Evolutionary conservation across 345 rosid species (phyloP), one percentile per base, ranked within the genome.

Genomic region (Eucalyptus sp.): DNA sequence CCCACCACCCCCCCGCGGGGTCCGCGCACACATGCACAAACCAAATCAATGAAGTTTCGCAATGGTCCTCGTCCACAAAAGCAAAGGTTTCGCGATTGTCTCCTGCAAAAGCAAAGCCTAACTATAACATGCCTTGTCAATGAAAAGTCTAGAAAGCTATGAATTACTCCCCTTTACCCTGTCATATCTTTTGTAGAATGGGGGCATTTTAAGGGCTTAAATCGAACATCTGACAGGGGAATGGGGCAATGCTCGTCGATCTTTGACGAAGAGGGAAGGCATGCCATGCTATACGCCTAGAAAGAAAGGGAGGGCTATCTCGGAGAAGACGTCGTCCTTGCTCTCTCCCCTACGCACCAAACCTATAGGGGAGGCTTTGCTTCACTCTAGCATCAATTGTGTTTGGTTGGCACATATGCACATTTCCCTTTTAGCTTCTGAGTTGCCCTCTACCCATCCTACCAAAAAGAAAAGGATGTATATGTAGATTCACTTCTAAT

Each of bases 1-100:
- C n/a, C n/a, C n/a, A n/a, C n/a, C n/a, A n/a, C n/a, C 24, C 1
- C 25, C 2, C 58, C 25, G 0, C 37, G 3, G 37, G 11, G 62
- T 56, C 62, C 60, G 27, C 62, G 62, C 0, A 24, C 29, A 0
- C 62, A 56, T 56, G 13, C 62, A 10, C 62, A 56, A 2, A 27
- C 31, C 68, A 62, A 62, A 29, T 62, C 31, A 62, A 13, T 29
- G 68, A 60, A 60, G 68, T 60, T 62, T 13, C 62, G 16, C 0
- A 29, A 62, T 62, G 68, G 16, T 62, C 7, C 68, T 62, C 68
- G 0, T 62, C 68, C 68, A 29, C 68, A 12, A 29, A 62, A 29
- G 33, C 68, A 1, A 62, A 62, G 68, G 17, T 29, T 60, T 60
- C 68, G 31, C 33, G 17, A 1, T 13, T 27, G 68, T 29, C 68